Conservation (phyloP, 495 filamentous ascomycete species). For the Terfezia claveryi region DNA sequence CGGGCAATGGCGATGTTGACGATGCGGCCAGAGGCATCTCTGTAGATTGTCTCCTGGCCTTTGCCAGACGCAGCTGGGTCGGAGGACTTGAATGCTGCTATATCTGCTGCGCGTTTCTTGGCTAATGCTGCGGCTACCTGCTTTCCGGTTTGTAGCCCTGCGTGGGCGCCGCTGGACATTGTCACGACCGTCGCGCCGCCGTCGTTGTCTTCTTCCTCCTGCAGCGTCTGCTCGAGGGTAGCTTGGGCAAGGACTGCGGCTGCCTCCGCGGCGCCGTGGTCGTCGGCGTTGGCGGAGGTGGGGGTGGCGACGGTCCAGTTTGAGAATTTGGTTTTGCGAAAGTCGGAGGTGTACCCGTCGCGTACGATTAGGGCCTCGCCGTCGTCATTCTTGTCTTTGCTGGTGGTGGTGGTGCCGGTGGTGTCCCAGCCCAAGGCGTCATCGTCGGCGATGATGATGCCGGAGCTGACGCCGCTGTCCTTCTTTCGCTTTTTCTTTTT, state of each 20-base stretch:
- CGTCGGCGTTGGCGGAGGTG: conserved; percentile 30
- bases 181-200: conserved; percentile 9
- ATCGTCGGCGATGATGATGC: conserved; percentile 81
- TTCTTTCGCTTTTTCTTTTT: conserved; percentile 72
- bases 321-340: conserved; percentile 54
- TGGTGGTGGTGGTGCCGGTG: neutral
- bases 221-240: conserved; percentile 40
- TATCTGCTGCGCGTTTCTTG: conserved; percentile 26
- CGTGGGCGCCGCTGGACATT: conserved; percentile 71
- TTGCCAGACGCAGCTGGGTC: conserved; percentile 15
- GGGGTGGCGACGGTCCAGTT: conserved; percentile 37
- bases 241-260: conserved; percentile 46
- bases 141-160: conserved; percentile 63
- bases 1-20: conserved; percentile 80
- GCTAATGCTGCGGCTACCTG: conserved; percentile 56
- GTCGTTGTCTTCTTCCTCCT: conserved; percentile 24
- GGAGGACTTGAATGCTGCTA: conserved; percentile 25
- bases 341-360: conserved; percentile 37
- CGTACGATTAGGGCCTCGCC: conserved; percentile 18
- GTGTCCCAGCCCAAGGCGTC: conserved; percentile 52
- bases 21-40: conserved; percentile 76
- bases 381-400: conserved; percentile 24
- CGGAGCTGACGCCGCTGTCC: conserved; percentile 16
- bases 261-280: conserved; percentile 30
- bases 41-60: conserved; percentile 64